Evolutionary conservation across 2,329 filamentous ascomycete species (phyloP).

Genomic region (Alternaria infectoria): DNA sequence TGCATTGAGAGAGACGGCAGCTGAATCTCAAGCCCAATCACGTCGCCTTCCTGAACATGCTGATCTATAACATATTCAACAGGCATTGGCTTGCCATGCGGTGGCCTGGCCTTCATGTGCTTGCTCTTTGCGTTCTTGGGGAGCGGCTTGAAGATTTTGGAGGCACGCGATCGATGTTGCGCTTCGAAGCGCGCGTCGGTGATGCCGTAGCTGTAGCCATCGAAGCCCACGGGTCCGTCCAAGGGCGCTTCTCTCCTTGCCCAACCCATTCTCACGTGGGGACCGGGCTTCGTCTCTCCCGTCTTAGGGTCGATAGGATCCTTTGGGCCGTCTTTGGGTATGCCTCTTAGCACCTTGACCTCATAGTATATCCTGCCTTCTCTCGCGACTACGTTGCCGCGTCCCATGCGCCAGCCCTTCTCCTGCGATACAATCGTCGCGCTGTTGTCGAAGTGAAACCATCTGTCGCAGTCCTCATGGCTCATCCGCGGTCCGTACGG

Average conservation of each 20-base stretch:
- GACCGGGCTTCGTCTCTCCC: slow-evolving; percentile 57
- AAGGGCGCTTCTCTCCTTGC: slow-evolving; percentile 79
- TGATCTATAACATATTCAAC: slow-evolving; percentile 66
- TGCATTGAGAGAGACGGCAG: slow-evolving; percentile 86
- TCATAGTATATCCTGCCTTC: slow-evolving; percentile 96
- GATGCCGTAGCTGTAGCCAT: slow-evolving; percentile 92
- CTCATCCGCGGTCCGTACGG: slow-evolving; percentile 86
- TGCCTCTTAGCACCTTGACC: slow-evolving; percentile 83
- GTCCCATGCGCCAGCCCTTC: slow-evolving; percentile 89
- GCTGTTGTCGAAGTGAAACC: slow-evolving; percentile 78
- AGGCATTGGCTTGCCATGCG: slow-evolving; percentile 42
- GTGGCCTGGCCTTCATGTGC: slow-evolving; percentile 48
- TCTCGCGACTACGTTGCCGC: slow-evolving; percentile 87
- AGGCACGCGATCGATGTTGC: slow-evolving; percentile 91
- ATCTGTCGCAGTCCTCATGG: slow-evolving; percentile 88
- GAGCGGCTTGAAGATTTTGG: slow-evolving; percentile 70
- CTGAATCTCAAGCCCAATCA: slow-evolving; percentile 91
- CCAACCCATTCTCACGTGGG: slow-evolving; percentile 81
- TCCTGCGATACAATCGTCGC: slow-evolving; percentile 83
- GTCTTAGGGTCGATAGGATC: slow-evolving; percentile 42
- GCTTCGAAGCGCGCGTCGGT: slow-evolving; percentile 90
- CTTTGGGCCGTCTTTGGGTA: slow-evolving; percentile 57
- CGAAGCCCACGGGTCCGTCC: slow-evolving; percentile 84
- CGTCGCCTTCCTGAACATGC: slow-evolving; percentile 85
- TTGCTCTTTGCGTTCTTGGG: slow-evolving; percentile 49